Percentiles rank a stretch among this genome's conserved stretches.
Evolutionary conservation across 1,139 yeast genomes (phyloP).

Genomic region (Yamadazyma triangularis): DNA sequence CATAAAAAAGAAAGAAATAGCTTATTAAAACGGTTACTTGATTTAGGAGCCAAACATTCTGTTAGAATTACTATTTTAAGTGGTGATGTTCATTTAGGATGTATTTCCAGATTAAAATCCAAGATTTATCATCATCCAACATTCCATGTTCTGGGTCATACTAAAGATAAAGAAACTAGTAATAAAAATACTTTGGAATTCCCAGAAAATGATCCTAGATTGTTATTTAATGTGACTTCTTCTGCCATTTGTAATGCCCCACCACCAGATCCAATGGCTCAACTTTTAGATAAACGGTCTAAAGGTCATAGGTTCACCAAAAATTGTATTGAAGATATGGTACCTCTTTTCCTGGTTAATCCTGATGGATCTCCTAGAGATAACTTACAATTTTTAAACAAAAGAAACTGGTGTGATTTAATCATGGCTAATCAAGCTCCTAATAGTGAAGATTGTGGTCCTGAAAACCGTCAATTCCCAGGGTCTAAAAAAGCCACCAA

Average conservation of each 20-base stretch:
- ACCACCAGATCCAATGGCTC: constrained; percentile 85
- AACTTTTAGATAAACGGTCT: constrained; percentile 59
- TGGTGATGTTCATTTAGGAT: constrained; percentile 92
- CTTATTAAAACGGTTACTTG: constrained; percentile 52
- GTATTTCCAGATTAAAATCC: constrained; percentile 72
- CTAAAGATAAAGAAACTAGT: constrained; percentile 24
- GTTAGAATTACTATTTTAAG: constrained; percentile 78
- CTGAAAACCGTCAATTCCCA: constrained; percentile 22
- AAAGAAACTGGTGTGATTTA: constrained; percentile 69
- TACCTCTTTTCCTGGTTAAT: constrained; percentile 63
- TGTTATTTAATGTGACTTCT: constrained; percentile 78
- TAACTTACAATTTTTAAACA: constrained; percentile 63
- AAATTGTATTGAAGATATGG: constrained; percentile 73
- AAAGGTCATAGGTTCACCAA: constrained; percentile 61
- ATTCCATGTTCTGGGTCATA: constrained; percentile 20
- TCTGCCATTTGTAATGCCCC: constrained; percentile 92
- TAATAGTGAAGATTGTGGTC: not conserved
- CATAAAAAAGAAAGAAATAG: constrained; percentile 77
- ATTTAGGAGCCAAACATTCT: constrained; percentile 58
- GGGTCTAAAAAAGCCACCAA: constrained; percentile 16
- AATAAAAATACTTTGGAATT: constrained; percentile 36
- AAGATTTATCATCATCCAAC: constrained; percentile 47
- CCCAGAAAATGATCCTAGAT: constrained; percentile 69
- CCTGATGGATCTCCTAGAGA: constrained; percentile 54
- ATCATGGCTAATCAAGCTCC: constrained; percentile 23